Percentiles rank a stretch among this genome's conserved stretches.
phyloP scores from a whole-genome alignment of 495 filamentous ascomycete species.

The Neurospora sp. region DNA sequence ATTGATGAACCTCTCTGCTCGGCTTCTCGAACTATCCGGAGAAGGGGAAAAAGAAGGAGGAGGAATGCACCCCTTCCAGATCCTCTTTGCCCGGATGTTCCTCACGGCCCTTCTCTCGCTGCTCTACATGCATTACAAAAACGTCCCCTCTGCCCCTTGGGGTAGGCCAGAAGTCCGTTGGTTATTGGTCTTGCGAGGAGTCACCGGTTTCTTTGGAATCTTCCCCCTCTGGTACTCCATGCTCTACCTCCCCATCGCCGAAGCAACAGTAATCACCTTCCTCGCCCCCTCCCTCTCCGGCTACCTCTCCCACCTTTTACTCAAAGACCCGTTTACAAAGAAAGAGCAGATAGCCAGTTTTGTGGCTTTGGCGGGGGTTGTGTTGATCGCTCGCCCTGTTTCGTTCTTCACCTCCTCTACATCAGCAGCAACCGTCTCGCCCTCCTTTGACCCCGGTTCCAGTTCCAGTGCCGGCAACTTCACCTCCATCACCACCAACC shows the following conservation, averaged over 20 bases:
- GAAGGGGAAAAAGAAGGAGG: slow-evolving; percentile 23
- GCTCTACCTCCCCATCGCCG: slow-evolving; percentile 76
- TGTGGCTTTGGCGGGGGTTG: slow-evolving; percentile 68
- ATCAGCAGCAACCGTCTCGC: neutral
- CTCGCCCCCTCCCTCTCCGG: slow-evolving; percentile 74
- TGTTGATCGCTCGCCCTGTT: slow-evolving; percentile 72
- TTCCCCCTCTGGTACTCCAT: slow-evolving; percentile 55
- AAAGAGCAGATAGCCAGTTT: slow-evolving; percentile 67
- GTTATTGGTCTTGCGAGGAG: too few relatives aligned
- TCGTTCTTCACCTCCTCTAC: slow-evolving; percentile 39
- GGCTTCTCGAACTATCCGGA: slow-evolving; percentile 66
- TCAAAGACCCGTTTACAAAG: slow-evolving; percentile 67
- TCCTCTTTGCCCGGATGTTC: slow-evolving; percentile 77
- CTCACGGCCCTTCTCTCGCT: slow-evolving; percentile 60
- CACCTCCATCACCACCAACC: too few relatives aligned
- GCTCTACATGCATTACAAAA: slow-evolving; percentile 53
- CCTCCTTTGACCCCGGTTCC: neutral
- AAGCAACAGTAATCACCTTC: slow-evolving; percentile 91
- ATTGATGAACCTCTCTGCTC: slow-evolving; percentile 78
- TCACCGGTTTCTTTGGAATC: too few relatives aligned
- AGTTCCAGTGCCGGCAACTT: too few relatives aligned
- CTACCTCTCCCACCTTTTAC: slow-evolving; percentile 68
- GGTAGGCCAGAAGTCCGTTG: too few relatives aligned
- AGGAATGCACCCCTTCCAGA: slow-evolving; percentile 72
- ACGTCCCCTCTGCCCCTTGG: too few relatives aligned